Evolutionary conservation across 805 yeast genomes (phyloP).

Genomic region (Phaffomyces thermotolerans): DNA sequence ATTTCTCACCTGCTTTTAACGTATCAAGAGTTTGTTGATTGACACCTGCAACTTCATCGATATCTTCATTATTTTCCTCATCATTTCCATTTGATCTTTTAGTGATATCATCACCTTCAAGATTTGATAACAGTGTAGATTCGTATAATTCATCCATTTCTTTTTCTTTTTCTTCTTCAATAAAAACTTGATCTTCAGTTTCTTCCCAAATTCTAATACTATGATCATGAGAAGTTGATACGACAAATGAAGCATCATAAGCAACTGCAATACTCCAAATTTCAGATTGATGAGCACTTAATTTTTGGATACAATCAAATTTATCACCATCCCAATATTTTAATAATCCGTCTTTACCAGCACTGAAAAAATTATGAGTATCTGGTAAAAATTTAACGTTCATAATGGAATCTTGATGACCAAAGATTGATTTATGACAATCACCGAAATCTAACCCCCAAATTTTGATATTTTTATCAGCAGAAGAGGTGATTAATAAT

Average conservation of each 20-base stretch:
- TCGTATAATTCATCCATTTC: constrained; percentile 93
- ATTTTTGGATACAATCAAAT: constrained; percentile 85
- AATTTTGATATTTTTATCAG: constrained; percentile 93
- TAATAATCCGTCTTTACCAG: constrained; percentile 80
- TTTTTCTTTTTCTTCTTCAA: constrained; percentile 94
- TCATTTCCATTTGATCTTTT: constrained; percentile 30
- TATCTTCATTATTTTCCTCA: constrained; percentile 30
- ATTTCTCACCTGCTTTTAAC: constrained; percentile 38
- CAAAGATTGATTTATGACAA: constrained; percentile 94
- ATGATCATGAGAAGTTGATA: constrained; percentile 88
- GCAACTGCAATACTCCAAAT: constrained; percentile 90
- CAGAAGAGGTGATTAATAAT: constrained; percentile 84
- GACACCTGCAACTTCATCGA: constrained; percentile 56
- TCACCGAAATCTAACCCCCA: constrained; percentile 99
- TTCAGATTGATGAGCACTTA: constrained; percentile 83
- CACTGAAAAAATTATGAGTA: constrained; percentile 84
- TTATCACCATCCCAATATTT: constrained; percentile 99
- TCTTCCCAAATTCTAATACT: constrained; percentile 90
- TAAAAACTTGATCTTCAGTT: constrained; percentile 90
- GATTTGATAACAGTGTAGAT: constrained; percentile 61
- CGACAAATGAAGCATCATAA: constrained; percentile 59
- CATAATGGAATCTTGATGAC: constrained; percentile 95
- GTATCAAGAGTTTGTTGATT: constrained; percentile 83
- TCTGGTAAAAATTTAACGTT: constrained; percentile 75
- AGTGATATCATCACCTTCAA: constrained; percentile 47